Evolutionary conservation across 768 basidiomycete genomes (phyloP).

Genomic region (Candolleomyces eurysporus): DNA sequence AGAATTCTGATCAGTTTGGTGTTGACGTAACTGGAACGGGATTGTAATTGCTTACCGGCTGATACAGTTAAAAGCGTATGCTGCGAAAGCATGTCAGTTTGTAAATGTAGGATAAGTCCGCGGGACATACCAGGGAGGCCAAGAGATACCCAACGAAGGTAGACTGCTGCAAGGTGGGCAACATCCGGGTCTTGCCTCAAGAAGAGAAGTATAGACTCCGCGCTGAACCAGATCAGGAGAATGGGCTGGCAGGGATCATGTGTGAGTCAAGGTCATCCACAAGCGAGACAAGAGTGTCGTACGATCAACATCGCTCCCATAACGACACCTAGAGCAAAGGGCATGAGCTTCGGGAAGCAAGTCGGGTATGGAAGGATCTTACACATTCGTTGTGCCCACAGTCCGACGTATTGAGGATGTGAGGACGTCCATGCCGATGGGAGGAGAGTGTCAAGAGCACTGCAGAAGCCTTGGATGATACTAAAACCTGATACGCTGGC

Average conservation of each 20-base stretch:
- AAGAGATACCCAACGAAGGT: conserved; percentile 72
- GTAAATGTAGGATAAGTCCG: no score
- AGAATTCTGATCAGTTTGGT: neutral
- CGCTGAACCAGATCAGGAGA: conserved; percentile 74
- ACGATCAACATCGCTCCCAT: conserved; percentile 60
- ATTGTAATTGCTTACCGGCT: conserved; percentile 26
- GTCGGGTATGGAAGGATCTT: conserved; percentile 16
- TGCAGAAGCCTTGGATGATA: conserved; percentile 78
- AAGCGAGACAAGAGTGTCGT: conserved; percentile 24
- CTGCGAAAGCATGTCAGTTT: conserved; percentile 17
- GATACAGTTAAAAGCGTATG: conserved; percentile 52
- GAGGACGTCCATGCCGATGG: conserved; percentile 94
- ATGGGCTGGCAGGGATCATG: conserved; percentile 49
- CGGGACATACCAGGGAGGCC: conserved; percentile 64
- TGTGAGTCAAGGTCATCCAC: neutral
- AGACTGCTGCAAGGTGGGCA: conserved; percentile 69
- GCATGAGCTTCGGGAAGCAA: conserved; percentile 5
- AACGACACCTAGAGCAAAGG: conserved; percentile 50
- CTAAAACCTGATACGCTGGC: conserved; percentile 73
- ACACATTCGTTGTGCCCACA: conserved; percentile 92
- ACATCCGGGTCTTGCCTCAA: conserved; percentile 84
- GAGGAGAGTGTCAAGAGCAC: conserved; percentile 88
- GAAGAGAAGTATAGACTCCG: conserved; percentile 72
- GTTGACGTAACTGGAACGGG: neutral
- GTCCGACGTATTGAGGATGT: conserved; percentile 79